These are phyloP conservation scores for Babesia caballi DNA, from an alignment of 169 alveolate species.

Conservation along the genomic window DNA sequence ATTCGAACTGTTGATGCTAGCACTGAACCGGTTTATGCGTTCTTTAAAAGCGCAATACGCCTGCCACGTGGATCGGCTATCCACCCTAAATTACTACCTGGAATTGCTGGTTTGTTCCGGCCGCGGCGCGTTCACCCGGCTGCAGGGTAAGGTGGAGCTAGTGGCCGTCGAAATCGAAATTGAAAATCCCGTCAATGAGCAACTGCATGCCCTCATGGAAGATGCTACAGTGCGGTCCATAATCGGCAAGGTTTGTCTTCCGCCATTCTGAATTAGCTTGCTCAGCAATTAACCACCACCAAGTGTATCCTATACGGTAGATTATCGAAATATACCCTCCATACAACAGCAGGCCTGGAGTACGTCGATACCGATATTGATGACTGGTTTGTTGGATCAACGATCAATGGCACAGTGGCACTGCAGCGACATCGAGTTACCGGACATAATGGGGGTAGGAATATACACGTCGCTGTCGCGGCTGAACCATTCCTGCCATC, in stretches of 20 bases:
- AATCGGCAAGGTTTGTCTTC: constrained; percentile 9
- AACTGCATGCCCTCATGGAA: background rate
- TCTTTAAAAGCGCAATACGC: background rate
- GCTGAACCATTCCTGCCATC: constrained; percentile 61
- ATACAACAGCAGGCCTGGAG: background rate
- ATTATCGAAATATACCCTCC: background rate
- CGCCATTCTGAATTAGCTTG: background rate
- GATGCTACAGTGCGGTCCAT: background rate
- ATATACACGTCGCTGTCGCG: constrained; percentile 37
- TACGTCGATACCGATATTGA: background rate
- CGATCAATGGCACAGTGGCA: background rate
- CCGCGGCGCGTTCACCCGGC: background rate
- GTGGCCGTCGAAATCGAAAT: constrained; percentile 63
- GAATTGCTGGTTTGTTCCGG: constrained; percentile 24
- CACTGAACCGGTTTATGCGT: background rate
- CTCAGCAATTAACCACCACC: background rate
- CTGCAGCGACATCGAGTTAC: constrained; percentile 39
- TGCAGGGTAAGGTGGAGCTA: constrained; percentile 24
- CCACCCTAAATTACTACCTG: constrained; percentile 22
- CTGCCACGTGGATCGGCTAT: background rate
- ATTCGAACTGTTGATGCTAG: background rate
- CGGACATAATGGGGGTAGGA: constrained; percentile 59
- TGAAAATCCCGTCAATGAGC: constrained; percentile 38
- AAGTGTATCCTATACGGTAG: constrained; percentile 16
- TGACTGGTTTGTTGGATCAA: background rate